Evolutionary conservation across 2,329 filamentous ascomycete genomes (phyloP), one percentile per base, ranked within the genome.

Genomic region (Pleomassaria siparia): DNA sequence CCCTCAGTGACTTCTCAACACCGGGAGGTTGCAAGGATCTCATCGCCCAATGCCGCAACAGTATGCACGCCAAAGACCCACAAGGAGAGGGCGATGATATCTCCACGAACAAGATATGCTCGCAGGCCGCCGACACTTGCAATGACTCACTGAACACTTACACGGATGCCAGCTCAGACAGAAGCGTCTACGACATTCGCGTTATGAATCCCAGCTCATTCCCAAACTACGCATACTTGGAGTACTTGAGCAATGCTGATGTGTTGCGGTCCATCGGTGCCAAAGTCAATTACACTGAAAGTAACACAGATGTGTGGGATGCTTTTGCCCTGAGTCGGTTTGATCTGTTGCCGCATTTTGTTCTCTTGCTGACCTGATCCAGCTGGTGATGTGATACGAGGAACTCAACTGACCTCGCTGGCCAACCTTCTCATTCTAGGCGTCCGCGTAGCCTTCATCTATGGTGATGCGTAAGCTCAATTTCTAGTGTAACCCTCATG

Each of bases 381-480:
- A 45, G 75, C 75, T 4, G 77, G 77, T 32, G 77, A 79, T 50
- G 64, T 70, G 12, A 67, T 74, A 46, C 71, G 75, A 18, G 72
- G 67, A 13, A 66, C 64, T 1, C 65, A 71, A 35, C 54, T 74
- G 16, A 53, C 70, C 4, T 72, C 74, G 41, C 55, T 79, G 9
- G 72, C 72, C 7, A 64, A 62, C 13, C 60, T 80, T 9, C 65
- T 80, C 16, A 56, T 57, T 40, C 60, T 62, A 3, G 74, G 74
- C 26, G 64, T 79, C 24, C 72, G 63, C 10, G 80, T 94, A 13
- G 85, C 86, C 5, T 72, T 94, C 49, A 79, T 91, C 46, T 89
- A 92, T 64, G 82, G 82, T 11, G 82, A 85, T 55, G 77, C 79
- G 47, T 58, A 49, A 37, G 44, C 44, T 12, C 13, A 11, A 2